Base-by-base conservation (phyloP, 2,329 filamentous ascomycete species). In the Alternaria conjuncta region DNA sequence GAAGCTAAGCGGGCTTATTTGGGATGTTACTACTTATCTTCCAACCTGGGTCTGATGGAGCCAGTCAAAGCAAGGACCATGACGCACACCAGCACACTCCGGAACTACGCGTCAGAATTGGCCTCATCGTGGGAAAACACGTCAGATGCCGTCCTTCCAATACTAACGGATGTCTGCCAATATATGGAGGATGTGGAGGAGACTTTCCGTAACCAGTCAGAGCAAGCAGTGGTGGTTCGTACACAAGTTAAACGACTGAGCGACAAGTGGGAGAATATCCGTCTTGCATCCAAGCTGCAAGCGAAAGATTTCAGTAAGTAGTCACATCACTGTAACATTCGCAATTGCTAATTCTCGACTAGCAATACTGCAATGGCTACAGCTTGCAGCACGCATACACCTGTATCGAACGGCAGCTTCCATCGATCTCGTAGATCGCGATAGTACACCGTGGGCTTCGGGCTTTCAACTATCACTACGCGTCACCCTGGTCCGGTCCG, bases 181-280 rank as follows among this genome's bases (percentile, higher is more conserved):
- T 78, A 75, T 25, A 74, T 76, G 66, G 77, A 79, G 63, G 77
- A 79, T 45, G 70, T 78, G 6, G 72, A 78, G 25, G 77, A 78
- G 57, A 78, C 77, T 5, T 77, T 79, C 23, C 55, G 66, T 7
- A 65, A 63, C 45, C 69, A 68, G n/a, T 65, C 68, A 25, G 73
- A 75, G 54, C 74, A 75, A 47, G 75, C 73, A 10, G 63, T 76
- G 25, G 70, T 78, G 23, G 74, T 69, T 8, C 75, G 71, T 53
- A 72, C 74, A 26, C 77, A 79, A 50, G 67, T 77, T 8, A 76
- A 76, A 53, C 74, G 77, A 21, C 63, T 79, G 13, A 75, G 65
- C 43, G 76, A 78, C 26, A 77, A 73, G 50, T 78, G 75, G 75
- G 77, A 79, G 15, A 71, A 65, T 43, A 74, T 79, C 41, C 67